phyloP scores from a whole-genome alignment of 495 filamentous ascomycete species.

The Trichoderma asperelloides region DNA sequence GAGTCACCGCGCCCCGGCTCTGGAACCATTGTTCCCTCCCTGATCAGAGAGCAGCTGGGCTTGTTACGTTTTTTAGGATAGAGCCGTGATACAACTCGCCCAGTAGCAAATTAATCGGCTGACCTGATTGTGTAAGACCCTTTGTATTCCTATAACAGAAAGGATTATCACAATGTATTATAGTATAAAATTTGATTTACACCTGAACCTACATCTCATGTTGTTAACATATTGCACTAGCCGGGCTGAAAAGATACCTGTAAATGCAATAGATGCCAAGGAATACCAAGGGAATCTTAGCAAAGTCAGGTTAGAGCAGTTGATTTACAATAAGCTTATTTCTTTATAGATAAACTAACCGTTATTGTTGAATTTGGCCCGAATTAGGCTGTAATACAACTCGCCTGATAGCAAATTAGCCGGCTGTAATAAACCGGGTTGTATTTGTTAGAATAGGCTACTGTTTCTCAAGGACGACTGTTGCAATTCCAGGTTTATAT shows the following conservation, averaged over 20 bases:
- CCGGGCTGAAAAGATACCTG: background rate
- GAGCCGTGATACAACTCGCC: background rate
- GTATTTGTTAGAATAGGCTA: no score
- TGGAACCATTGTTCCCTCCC: no score
- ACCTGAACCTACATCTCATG: background rate
- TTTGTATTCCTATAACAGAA: background rate
- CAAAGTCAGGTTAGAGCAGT: background rate
- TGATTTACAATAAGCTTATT: background rate
- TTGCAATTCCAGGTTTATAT: no score
- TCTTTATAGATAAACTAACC: background rate
- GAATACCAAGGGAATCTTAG: background rate
- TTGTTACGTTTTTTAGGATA: no score
- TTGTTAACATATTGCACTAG: background rate
- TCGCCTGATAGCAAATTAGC: background rate
- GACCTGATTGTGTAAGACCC: background rate
- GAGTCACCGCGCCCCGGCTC: background rate
- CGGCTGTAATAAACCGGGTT: background rate
- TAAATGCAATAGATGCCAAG: background rate
- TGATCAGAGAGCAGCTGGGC: no score
- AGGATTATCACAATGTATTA: background rate
- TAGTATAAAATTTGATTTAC: background rate
- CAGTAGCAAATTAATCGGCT: background rate
- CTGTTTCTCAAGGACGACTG: no score
- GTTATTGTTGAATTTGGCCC: background rate
- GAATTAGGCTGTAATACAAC: background rate